A percentile compares a stretch with the other conserved stretches of the same genome.
phyloP scores from a whole-genome alignment of 1,284 basidiomycete genomes.

The Trametes polyzona region DNA sequence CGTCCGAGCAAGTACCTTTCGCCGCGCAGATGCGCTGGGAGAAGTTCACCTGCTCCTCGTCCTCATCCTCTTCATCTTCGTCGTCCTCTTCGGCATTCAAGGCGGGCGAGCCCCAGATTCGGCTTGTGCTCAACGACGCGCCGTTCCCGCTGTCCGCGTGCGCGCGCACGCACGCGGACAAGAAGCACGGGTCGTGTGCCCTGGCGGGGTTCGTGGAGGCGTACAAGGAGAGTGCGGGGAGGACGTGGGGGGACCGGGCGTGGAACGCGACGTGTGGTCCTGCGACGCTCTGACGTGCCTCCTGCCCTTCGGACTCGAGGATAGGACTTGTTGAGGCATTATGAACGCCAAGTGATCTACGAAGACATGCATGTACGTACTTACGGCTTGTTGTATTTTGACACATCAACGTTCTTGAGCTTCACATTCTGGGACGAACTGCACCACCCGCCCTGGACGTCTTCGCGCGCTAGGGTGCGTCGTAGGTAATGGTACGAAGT shows the following conservation, averaged over 20 bases:
- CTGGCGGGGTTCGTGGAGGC: slow-evolving; percentile 41
- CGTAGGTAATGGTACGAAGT: too few relatives aligned
- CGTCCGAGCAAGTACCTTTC: slow-evolving; percentile 48
- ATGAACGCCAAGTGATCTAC: too few relatives aligned
- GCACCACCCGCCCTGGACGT: too few relatives aligned
- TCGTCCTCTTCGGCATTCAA: slow-evolving; percentile 14
- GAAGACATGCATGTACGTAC: too few relatives aligned
- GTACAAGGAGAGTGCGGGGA: slow-evolving; percentile 34
- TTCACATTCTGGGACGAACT: too few relatives aligned
- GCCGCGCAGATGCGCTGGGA: slow-evolving; percentile 52
- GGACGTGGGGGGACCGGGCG: slow-evolving; percentile 38
- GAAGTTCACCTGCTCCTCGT: slow-evolving; percentile 43
- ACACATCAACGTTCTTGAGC: too few relatives aligned
- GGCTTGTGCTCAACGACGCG: slow-evolving; percentile 48
- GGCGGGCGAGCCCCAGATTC: slow-evolving; percentile 41
- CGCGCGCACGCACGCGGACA: slow-evolving; percentile 27
- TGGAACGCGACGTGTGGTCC: slow-evolving; percentile 46
- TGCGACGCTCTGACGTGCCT: slow-evolving; percentile 19
- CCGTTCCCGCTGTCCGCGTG: slow-evolving; percentile 44
- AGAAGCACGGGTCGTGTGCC: slow-evolving; percentile 43
- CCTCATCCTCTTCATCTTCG: too few relatives aligned
- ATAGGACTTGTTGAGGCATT: neutral
- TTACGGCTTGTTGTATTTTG: too few relatives aligned
- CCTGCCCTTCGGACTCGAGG: too few relatives aligned
- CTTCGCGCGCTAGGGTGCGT: too few relatives aligned